Conservation (phyloP, 2,329 filamentous ascomycete genomes). For the Diaporthe citrichinensis region DNA sequence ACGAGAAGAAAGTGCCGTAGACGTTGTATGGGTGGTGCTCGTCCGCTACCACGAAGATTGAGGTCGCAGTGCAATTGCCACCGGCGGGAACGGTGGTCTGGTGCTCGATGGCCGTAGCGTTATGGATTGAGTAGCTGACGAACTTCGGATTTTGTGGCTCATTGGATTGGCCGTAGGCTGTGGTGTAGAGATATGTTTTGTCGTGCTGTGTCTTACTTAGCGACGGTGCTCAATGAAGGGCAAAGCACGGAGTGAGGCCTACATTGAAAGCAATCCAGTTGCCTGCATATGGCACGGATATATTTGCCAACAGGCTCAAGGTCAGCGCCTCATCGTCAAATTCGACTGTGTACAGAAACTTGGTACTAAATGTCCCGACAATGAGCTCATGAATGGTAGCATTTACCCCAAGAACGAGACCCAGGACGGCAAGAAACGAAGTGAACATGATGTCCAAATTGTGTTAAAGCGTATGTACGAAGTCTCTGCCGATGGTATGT, state of each 20-base stretch:
- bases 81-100: not conserved
- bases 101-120: not conserved
- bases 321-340: conserved; percentile 49
- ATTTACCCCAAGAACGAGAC: not conserved
- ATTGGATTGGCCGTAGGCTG: conserved; percentile 12
- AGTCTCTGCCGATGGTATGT: not conserved
- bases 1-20: conserved; percentile 19
- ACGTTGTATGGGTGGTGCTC: not conserved
- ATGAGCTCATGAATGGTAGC: conserved; percentile 47
- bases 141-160: not conserved
- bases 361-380: conserved; percentile 49
- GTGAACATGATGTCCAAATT: not conserved
- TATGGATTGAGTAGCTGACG: conserved; percentile 10
- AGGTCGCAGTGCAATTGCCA: conserved; percentile 11
- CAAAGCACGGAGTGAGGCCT: not conserved
- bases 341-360: conserved; percentile 49
- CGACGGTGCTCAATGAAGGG: not conserved
- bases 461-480: not conserved
- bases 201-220: conserved; percentile 15
- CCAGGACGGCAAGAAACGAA: not conserved
- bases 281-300: conserved; percentile 37
- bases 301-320: conserved; percentile 45
- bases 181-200: conserved; percentile 21
- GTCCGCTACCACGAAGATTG: conserved; percentile 24
- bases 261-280: conserved; percentile 27